Base-by-base conservation (phyloP, 352 stramenopile species). In the Phytophthora litchii region DNA sequence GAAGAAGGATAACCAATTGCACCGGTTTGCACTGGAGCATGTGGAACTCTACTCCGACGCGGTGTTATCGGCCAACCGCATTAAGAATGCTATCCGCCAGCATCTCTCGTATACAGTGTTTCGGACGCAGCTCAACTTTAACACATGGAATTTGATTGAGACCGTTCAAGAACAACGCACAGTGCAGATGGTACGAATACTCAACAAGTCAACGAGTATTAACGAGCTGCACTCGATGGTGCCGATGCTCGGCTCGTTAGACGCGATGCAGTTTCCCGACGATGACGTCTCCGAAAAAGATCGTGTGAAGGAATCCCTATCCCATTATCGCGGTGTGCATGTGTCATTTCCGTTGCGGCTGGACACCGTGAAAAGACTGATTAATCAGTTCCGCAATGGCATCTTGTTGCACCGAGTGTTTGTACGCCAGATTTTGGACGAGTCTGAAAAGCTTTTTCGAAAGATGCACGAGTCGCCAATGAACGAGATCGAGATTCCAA, bases 301-400 rank as follows among this genome's bases (percentile, higher is more conserved):
- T 40, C 70, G 79, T 11, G 76, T 90, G 9, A 76, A 73, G 9
- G 72, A 77, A 17, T 91, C 83, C 2, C 67, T 93, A 5, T 72
- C 70, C 20, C 67, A 89, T 50, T 94, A 94, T 43, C 83, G 80
- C 13, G 85, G 85, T 27, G 81, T 90, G 0, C 83, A 92, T 53
- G 62, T 94, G 1, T 63, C 55, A 14, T 94, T 92, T 35, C 85
- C 85, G 2, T 59, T 94, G 5, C 83, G 83, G 8, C 41, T 92
- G 11, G 83, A 94, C 20, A 91, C 80, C 9, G 85, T 90, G 16
- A 90, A 86, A 56, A 91, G 85, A 36, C 62, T 94, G 1, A 89
- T 92, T 19, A 85, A 94, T 53, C 79, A 92, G 48, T 94, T 94
- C 41, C 85, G 85, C 34, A 92, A 91, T 58, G 85, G 85, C n/a